phyloP scores from a whole-genome alignment of 164 flowering plant species.

The Tetrastigma voinierianum region DNA sequence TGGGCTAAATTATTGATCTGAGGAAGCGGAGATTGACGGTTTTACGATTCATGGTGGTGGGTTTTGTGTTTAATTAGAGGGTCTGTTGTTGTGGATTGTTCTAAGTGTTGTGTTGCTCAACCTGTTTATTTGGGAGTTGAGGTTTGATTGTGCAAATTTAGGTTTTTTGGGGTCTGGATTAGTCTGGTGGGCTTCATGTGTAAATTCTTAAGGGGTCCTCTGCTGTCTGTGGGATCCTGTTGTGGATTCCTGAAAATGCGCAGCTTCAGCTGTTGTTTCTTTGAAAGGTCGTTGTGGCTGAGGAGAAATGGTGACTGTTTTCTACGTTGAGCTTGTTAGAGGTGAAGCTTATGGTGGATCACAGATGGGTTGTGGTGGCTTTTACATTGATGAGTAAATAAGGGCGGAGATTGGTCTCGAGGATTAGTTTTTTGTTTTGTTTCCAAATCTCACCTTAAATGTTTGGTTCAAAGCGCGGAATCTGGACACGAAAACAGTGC shows the following conservation, averaged over 20 bases:
- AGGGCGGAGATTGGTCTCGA: not conserved
- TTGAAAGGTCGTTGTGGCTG: constrained; percentile 19
- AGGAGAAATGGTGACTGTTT: constrained; percentile 1
- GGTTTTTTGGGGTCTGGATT: constrained; percentile 13
- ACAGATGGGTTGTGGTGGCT: constrained; percentile 6
- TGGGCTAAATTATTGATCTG: constrained; percentile 1
- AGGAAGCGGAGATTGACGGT: constrained; percentile 2
- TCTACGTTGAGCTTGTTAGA: not conserved
- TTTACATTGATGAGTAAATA: constrained; percentile 6
- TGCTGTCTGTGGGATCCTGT: constrained; percentile 40
- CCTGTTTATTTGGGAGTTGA: not conserved
- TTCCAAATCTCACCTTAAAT: constrained; percentile 27
- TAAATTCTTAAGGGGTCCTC: constrained; percentile 51
- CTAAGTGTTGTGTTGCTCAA: not conserved
- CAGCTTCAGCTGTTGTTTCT: too few species aligned
- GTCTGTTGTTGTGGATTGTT: not conserved
- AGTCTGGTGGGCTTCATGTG: constrained; percentile 35
- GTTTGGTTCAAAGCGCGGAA: constrained; percentile 37
- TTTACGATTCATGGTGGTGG: not conserved
- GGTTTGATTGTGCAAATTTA: not conserved
- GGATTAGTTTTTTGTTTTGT: not conserved
- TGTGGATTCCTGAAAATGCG: constrained; percentile 72
- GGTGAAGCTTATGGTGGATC: constrained; percentile 6
- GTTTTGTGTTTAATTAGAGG: not conserved
- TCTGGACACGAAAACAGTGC: constrained; percentile 33